These are phyloP conservation scores for Botrytis elliptica DNA, from an alignment of 2,329 filamentous ascomycete genomes.

Conservation along the genomic window DNA sequence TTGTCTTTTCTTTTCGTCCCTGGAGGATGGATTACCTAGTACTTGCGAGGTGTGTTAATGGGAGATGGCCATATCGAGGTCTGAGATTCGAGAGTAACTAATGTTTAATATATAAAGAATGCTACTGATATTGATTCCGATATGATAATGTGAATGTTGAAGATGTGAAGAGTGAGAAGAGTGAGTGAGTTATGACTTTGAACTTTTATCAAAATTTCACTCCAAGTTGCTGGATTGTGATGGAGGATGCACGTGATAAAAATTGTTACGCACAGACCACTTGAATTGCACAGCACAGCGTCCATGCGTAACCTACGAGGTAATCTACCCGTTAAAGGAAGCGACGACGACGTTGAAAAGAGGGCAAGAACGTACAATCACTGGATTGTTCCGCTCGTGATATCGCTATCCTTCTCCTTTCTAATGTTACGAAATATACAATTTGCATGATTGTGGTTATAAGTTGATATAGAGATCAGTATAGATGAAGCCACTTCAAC, in stretches of 20 bases:
- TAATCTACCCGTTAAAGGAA: not conserved
- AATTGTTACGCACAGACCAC: not conserved
- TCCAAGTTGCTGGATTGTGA: not conserved
- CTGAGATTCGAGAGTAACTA: not conserved
- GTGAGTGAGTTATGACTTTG: not conserved
- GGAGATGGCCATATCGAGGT: not conserved
- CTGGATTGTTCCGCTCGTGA: not conserved
- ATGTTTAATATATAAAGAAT: not conserved
- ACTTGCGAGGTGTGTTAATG: not conserved
- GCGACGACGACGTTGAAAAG: not conserved
- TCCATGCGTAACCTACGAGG: no score
- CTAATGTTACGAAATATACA: no score
- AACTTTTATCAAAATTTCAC: not conserved
- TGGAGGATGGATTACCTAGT: not conserved
- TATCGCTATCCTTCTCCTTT: not conserved
- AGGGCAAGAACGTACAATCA: not conserved
- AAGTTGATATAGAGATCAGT: not conserved
- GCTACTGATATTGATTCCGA: not conserved
- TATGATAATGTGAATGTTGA: not conserved
- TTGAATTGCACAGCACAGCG: no score
- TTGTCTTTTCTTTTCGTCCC: not conserved
- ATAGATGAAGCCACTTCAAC: no score
- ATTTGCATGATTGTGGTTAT: not conserved
- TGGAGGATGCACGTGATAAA: not conserved
- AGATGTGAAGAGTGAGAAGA: not conserved